These are phyloP conservation scores for Fusarium dlaminii DNA, from an alignment of 2,329 filamentous ascomycete genomes.

Conservation along the genomic window DNA sequence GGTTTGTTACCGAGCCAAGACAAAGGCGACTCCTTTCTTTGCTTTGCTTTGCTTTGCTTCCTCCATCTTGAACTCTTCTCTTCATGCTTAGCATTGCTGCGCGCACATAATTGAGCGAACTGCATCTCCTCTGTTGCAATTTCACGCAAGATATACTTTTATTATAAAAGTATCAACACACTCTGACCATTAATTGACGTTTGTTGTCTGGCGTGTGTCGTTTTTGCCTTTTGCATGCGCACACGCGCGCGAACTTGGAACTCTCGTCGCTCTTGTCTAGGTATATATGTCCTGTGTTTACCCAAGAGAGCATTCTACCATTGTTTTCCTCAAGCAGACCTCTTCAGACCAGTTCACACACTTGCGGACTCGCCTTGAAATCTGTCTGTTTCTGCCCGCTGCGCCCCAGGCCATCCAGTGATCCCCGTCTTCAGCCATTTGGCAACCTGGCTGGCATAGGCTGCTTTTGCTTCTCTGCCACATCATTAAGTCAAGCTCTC, in stretches of 20 bases:
- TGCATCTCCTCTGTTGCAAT: background rate
- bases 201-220: conserved; percentile 19
- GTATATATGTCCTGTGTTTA: background rate
- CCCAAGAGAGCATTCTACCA: background rate
- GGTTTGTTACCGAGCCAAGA: conserved; percentile 11
- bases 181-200: conserved; percentile 11
- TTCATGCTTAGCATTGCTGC: conserved; percentile 18
- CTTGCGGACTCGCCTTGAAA: conserved; percentile 3
- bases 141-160: conserved; percentile 3
- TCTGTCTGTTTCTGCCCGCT: conserved; percentile 28
- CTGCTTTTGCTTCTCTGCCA: conserved; percentile 27
- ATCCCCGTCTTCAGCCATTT: conserved; percentile 31
- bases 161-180: background rate
- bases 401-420: conserved; percentile 24
- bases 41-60: background rate
- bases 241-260: conserved; percentile 43
- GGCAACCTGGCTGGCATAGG: conserved; percentile 16
- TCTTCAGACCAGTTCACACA: background rate
- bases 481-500: conserved; percentile 34
- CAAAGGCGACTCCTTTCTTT: conserved; percentile 12
- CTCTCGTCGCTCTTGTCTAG: background rate
- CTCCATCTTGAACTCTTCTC: background rate
- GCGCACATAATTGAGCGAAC: conserved; percentile 2
- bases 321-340: background rate
- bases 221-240: conserved; percentile 33